phyloP scores from a whole-genome alignment of 2,329 filamentous ascomycete genomes.

The Cercospora beticola region DNA sequence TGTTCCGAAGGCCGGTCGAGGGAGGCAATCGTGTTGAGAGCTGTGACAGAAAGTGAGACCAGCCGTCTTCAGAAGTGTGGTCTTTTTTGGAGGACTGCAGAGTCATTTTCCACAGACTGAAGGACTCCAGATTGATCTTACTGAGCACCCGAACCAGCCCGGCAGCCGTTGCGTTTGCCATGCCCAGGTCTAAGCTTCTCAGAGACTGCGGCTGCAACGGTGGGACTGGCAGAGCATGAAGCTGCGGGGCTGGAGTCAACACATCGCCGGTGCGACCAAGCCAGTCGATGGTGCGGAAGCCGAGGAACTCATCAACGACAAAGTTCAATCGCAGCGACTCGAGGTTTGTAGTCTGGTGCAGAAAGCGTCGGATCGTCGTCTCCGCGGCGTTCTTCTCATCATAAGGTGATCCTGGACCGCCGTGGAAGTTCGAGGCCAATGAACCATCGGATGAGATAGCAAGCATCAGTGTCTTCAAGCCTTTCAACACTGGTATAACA shows the following conservation, averaged over 20 bases:
- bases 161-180: not conserved
- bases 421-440: not conserved
- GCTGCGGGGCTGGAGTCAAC: not conserved
- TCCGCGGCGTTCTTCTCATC: conserved; percentile 9
- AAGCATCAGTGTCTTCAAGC: conserved; percentile 27
- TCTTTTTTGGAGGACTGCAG: not conserved
- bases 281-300: conserved; percentile 14
- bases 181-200: conserved; percentile 3
- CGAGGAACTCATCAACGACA: conserved; percentile 1
- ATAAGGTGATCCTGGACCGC: conserved; percentile 1
- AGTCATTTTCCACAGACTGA: conserved; percentile 29
- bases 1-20: conserved; percentile 1
- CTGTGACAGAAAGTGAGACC: conserved; percentile 12
- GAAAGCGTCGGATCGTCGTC: conserved; percentile 19
- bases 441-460: conserved; percentile 6
- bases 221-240: not conserved
- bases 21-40: conserved; percentile 5
- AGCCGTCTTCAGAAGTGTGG: conserved; percentile 6
- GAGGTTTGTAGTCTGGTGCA: conserved; percentile 23
- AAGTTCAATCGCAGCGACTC: conserved; percentile 32
- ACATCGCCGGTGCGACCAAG: conserved; percentile 7
- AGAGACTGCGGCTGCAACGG: not conserved
- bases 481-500: conserved; percentile 14
- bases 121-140: conserved; percentile 26
- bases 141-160: conserved; percentile 21